A percentile compares a stretch with the other conserved stretches of the same genome.
phyloP scores from a whole-genome alignment of 768 basidiomycete species.

The Xerocomellus intermedius region DNA sequence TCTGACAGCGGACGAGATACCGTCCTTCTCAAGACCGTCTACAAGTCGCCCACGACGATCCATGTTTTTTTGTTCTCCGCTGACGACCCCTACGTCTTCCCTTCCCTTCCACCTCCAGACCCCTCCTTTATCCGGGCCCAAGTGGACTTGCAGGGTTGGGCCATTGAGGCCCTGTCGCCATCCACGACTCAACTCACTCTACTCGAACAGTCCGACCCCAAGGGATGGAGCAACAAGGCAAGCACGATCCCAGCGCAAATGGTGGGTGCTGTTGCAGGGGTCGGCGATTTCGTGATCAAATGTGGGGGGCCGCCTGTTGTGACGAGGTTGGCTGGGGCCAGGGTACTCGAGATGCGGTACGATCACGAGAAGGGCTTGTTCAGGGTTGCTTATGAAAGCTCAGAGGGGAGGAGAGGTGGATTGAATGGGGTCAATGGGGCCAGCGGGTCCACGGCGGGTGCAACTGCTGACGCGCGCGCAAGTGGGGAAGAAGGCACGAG shows the following conservation, averaged over 20 bases:
- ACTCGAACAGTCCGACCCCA: conserved; percentile 94
- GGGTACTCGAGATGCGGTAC: conserved; percentile 69
- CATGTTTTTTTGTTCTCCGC: conserved; percentile 96
- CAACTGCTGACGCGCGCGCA: conserved; percentile 3
- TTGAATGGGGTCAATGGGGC: conserved; percentile 22
- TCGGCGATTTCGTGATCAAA: conserved; percentile 95
- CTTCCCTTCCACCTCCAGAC: conserved; percentile 62
- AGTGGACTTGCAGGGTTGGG: conserved; percentile 98
- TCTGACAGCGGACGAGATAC: conserved; percentile 79
- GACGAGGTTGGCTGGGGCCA: conserved; percentile 79
- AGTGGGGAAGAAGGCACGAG: conserved; percentile 18
- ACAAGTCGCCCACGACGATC: conserved; percentile 93
- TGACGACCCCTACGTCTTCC: conserved; percentile 86
- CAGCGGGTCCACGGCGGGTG: neutral
- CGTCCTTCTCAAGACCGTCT: conserved; percentile 90
- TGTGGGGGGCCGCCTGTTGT: conserved; percentile 92
- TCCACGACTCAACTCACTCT: conserved; percentile 92
- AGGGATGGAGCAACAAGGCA: conserved; percentile 92
- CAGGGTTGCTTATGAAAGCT: conserved; percentile 80
- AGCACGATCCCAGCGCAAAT: conserved; percentile 92
- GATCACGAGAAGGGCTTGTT: conserved; percentile 85
- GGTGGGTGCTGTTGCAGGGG: conserved; percentile 83
- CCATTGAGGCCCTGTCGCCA: conserved; percentile 92
- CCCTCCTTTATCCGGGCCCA: conserved; percentile 87
- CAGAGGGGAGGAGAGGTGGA: conserved; percentile 44